Conservation (phyloP, 371 early-diverging fungal genomes). For the Mucor indicus region DNA sequence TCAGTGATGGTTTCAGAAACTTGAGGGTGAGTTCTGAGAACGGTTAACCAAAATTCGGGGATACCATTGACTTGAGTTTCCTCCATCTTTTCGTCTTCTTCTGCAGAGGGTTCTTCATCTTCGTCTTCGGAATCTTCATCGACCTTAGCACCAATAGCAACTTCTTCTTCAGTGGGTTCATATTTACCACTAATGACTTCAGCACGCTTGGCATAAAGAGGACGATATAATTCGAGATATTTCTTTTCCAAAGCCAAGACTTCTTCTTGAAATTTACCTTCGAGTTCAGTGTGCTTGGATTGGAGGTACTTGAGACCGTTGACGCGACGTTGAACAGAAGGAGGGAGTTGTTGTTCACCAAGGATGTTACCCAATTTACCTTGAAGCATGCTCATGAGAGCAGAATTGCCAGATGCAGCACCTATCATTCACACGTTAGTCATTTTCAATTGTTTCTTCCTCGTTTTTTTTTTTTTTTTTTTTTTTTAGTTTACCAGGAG, state of each 20-base stretch:
- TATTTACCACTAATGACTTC: slow-evolving; percentile 71
- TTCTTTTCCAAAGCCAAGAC: slow-evolving; percentile 93
- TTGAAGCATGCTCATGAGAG: slow-evolving; percentile 52
- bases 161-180: slow-evolving; percentile 89
- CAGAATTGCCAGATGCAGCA: slow-evolving; percentile 33
- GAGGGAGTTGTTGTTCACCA: slow-evolving; percentile 56
- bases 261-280: slow-evolving; percentile 86
- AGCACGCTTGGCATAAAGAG: slow-evolving; percentile 85
- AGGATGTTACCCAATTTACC: slow-evolving; percentile 64
- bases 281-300: slow-evolving; percentile 77
- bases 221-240: slow-evolving; percentile 80
- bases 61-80: slow-evolving; percentile 54
- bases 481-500: slow-evolving; percentile 22
- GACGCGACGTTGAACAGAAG: slow-evolving; percentile 76
- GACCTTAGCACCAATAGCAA: slow-evolving; percentile 59
- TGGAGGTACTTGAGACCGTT: slow-evolving; percentile 83
- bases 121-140: slow-evolving; percentile 57
- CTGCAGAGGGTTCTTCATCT: slow-evolving; percentile 27
- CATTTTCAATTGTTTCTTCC: too few relatives aligned
- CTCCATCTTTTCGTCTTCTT: slow-evolving; percentile 40
- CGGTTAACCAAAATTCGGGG: slow-evolving; percentile 94
- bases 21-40: slow-evolving; percentile 81
- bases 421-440: background rate
- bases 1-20: slow-evolving; percentile 84
- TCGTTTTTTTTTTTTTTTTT: background rate